phyloP scores from a whole-genome alignment of 2,329 filamentous ascomycete species.

The Neophaeococcomyces aloes region DNA sequence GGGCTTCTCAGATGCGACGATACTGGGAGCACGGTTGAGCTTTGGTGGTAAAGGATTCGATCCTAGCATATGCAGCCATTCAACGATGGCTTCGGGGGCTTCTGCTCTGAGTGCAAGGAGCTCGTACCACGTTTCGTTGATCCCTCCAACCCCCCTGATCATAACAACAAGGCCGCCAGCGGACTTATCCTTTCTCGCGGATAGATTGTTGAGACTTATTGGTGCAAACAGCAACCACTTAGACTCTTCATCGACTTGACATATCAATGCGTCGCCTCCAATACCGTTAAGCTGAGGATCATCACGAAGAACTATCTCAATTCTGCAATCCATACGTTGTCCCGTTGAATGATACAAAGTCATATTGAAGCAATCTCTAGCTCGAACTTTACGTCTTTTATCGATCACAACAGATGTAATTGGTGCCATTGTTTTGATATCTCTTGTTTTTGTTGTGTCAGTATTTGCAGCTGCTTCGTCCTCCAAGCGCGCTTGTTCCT shows the following conservation, averaged over 20 bases:
- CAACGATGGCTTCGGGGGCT: conserved; percentile 63
- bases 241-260: conserved; percentile 68
- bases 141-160: conserved; percentile 61
- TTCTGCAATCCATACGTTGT: conserved; percentile 76
- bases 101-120: conserved; percentile 66
- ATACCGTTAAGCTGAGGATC: conserved; percentile 54
- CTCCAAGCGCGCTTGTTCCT: conserved; percentile 62
- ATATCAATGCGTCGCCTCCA: conserved; percentile 76
- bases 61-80: conserved; percentile 86
- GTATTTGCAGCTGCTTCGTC: conserved; percentile 81
- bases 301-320: conserved; percentile 79
- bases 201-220: conserved; percentile 60
- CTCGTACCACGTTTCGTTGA: conserved; percentile 66
- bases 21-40: conserved; percentile 45
- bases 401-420: conserved; percentile 63
- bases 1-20: conserved; percentile 27
- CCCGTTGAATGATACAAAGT: conserved; percentile 79
- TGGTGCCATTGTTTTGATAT: conserved; percentile 64
- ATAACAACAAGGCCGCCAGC: conserved; percentile 70
- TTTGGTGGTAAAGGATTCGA: conserved; percentile 51
- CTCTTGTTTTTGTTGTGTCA: conserved; percentile 68
- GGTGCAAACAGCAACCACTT: conserved; percentile 89
- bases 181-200: conserved; percentile 65
- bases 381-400: conserved; percentile 67
- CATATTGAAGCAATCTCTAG: conserved; percentile 81